A percentile compares a stretch with the other conserved stretches of the same genome.
phyloP scores from a whole-genome alignment of 768 basidiomycete genomes.

The Neoboletus subvelutipes region DNA sequence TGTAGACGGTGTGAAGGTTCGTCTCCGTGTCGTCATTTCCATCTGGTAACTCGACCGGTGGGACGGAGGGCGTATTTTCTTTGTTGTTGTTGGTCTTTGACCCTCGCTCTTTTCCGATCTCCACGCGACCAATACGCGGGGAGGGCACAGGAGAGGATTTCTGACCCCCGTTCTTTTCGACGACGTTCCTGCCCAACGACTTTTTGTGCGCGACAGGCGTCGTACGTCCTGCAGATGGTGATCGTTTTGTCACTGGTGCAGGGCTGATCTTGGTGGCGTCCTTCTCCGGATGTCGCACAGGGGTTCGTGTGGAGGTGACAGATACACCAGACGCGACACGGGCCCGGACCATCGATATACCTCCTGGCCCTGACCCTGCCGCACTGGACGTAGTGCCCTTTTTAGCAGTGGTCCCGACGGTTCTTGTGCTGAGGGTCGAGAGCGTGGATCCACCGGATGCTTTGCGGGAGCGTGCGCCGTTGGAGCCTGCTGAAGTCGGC shows the following conservation, averaged over 20 bases:
- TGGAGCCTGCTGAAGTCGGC: constrained; percentile 28
- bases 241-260: constrained; percentile 16
- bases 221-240: constrained; percentile 23
- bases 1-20: constrained; percentile 20
- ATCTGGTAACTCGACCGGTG: constrained; percentile 35
- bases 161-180: constrained; percentile 14
- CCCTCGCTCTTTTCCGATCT: constrained; percentile 35
- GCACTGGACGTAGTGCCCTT: constrained; percentile 7
- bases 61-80: constrained; percentile 13
- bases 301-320: constrained; percentile 23
- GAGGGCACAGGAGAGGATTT: constrained; percentile 17
- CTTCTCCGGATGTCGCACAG: constrained; percentile 25
- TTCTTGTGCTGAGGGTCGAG: constrained; percentile 31
- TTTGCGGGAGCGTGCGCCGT: constrained; percentile 29
- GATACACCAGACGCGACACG: constrained; percentile 32
- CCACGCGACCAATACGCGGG: constrained; percentile 17
- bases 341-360: constrained; percentile 1
- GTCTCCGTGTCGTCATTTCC: constrained; percentile 39
- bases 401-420: constrained; percentile 28
- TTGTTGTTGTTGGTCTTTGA: constrained; percentile 32
- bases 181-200: constrained; percentile 13
- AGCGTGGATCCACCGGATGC: constrained; percentile 30
- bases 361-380: constrained; percentile 11
- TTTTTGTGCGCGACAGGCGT: constrained; percentile 23
- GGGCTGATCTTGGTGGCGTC: constrained; percentile 26